Evolutionary conservation across 2,329 filamentous ascomycete genomes (phyloP), one percentile per base, ranked within the genome.

Genomic region (Fusarium hainanense): DNA sequence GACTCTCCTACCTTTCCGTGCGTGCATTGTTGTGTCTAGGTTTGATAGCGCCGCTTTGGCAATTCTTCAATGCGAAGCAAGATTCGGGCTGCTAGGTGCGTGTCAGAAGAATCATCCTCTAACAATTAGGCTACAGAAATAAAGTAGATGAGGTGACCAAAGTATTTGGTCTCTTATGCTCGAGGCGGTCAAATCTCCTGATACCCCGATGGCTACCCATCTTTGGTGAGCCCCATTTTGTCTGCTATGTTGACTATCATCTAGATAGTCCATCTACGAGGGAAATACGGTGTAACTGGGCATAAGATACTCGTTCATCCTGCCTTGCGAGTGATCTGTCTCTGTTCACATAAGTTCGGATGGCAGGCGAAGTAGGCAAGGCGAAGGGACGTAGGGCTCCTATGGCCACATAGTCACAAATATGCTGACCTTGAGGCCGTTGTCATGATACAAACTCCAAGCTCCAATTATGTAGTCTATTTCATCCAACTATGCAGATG

Each of bases 401-500:
- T 37, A 0, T 18, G 4, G 10, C 3, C 18, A 37, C 10, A 10
- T 3, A 37, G 16, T 37, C 34, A 37, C 34, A 37, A 12, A n/a
- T 12, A 37, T 12, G 10, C 34, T 37, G 34, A 12, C 6, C 6
- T n/a, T 37, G 18, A 37, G 18, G 10, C 34, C 10, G 18, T n/a
- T 12, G 10, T n/a, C 34, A 37, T 37, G 18, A n/a, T 32, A n/a
- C 4, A 13, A 32, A 34, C 7, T 25, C 20, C 27, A 42, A 16
- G 14, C 14, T 58, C 27, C 18, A 7, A 58, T 65, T 40, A 12
- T 7, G 21, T 28, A 62, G 18, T 23, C 18, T 23, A 44, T n/a
- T 10, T 28, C 9, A 20, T 18, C 30, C 21, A 43, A 32, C 28
- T 66, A 80, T 28, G 78, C 77, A 18, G 79, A 80, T 1, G 79